Base-by-base conservation (phyloP, 225 moss, liverwort and hornwort species). In the Rhytidiadelphus loreus region DNA sequence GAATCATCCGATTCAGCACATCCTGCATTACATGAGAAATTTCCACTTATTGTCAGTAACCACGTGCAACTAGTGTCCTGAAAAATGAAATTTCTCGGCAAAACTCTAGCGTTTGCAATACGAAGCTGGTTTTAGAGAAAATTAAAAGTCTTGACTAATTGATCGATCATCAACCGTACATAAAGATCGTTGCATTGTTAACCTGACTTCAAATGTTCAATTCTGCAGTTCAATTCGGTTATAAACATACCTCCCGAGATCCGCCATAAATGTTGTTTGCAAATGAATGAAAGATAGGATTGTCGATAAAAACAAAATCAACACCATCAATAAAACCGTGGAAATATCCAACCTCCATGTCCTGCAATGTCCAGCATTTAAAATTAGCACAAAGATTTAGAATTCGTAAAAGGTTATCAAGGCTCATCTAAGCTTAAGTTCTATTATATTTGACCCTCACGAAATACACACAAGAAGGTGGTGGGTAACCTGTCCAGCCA, bases 241-340 rank as follows among this genome's bases (percentile, higher is more conserved):
- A 35, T 80, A 80, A 66, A 29, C 61, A 85, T 65, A 95, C 96
- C 94, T 96, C 95, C 76, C 92, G 91, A 73, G 95, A 94, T 78
- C 96, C 95, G 85, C 96, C 95, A 86, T 96, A 96, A 43, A 96
- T 96, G 85, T 95, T 89, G 57, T 86, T 59, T 41, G 78, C 84
- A 83, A 39, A 83, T 44, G 86, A 58, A 64, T 93, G 95, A 80
- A 92, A 95, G 66, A 95, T 71, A 87, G 95, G 93, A 56, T 92
- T 94, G 92, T 96, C 96, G 50, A 96, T 89, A n/a, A 96, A 96
- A 44, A 96, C 90, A 87, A 93, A 96, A 86, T 96, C 96, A 77
- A 96, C 95, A 25, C 91, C 92, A 81, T 96, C 96, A 60, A 88
- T 87, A 84, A 89, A 96, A 59, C 92, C 91, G 88, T 96, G 96